Conservation (phyloP, 1,284 basidiomycete genomes). For the Pisolithus thermaeus region DNA sequence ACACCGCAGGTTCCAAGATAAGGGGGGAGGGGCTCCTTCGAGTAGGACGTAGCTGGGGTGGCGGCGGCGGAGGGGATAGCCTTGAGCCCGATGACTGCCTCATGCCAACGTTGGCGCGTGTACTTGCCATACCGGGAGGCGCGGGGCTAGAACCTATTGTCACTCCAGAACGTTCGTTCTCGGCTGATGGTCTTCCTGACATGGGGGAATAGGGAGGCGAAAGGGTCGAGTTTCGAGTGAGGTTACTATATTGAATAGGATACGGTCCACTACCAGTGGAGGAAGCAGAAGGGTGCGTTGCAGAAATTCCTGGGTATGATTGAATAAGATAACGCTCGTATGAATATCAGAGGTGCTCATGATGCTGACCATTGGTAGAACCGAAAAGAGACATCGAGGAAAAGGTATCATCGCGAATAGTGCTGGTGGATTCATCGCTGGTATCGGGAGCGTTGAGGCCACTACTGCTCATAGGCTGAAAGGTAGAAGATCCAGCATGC, state of each 20-base stretch:
- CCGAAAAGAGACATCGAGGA: constrained; percentile 14
- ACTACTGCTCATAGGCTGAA: constrained; percentile 11
- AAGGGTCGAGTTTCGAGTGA: constrained; percentile 15
- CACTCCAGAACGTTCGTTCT: constrained; percentile 13
- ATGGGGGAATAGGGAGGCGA: constrained; percentile 20
- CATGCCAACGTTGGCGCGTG: neutral
- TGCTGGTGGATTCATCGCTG: constrained; percentile 6
- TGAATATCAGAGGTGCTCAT: constrained; percentile 1
- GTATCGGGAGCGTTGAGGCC: constrained; percentile 1
- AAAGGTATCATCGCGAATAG: constrained; percentile 9
- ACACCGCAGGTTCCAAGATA: constrained; percentile 14
- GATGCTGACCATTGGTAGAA: constrained; percentile 19
- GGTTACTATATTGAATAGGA: constrained; percentile 18
- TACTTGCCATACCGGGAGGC: neutral
- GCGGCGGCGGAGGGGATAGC: neutral
- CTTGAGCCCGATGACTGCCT: constrained; percentile 2
- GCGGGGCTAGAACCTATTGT: constrained; percentile 6
- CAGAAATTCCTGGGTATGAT: constrained; percentile 11
- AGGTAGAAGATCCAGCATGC: constrained; percentile 15
- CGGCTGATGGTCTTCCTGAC: constrained; percentile 12
- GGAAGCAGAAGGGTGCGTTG: constrained; percentile 9
- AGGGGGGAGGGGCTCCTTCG: constrained; percentile 24
- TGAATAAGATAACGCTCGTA: constrained; percentile 4
- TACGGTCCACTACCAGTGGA: constrained; percentile 11
- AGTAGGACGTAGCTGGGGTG: constrained; percentile 12